Base-by-base conservation (phyloP, 306 rosid species). In the Casuarina cunninghamiana region DNA sequence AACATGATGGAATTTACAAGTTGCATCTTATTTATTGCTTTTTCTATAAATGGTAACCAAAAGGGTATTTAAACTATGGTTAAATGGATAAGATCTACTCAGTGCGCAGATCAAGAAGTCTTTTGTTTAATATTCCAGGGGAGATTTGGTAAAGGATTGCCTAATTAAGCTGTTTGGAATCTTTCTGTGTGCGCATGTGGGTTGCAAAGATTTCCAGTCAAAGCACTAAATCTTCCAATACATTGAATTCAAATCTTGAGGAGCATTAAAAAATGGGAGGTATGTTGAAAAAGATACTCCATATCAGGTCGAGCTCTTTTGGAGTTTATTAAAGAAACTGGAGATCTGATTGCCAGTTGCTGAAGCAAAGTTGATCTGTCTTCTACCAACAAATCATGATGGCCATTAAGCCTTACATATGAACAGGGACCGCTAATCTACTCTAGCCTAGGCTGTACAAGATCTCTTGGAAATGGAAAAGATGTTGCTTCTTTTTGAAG, bases 201-300 rank as follows among this genome's bases (percentile, higher is more conserved):
- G 58, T 61, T 77, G 46, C 46, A 79, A 43, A 75, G 54, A 67
- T 60, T 6, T 69, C 1, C 5, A 66, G 78, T 71, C 48, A 75
- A 77, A 78, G 78, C 51, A 61, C 41, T 61, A 73, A 69, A 61
- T 76, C 71, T 75, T 70, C 60, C 13, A 16, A 62, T 82, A 61
- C 84, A 77, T 49, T 50, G 84, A 77, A 84, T 45, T 81, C 73
- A 58, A 78, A 75, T 75, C 84, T 10, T 38, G 1, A 70, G 73
- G 63, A 78, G 39, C 78, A 71, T 65, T 61, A 15, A 53, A 15
- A 39, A 49, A 74, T 1, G 26, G 72, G 46, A 75, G 39, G 12
- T 48, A 71, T 35, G 43, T 69, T 57, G 15, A 55, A 35, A 10
- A 57, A 57, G 61, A 81, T 72, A 62, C 49, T 60, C 10, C 21